These are phyloP conservation scores for Candida smagusa DNA, from an alignment of 1,139 yeast species.

Conservation along the genomic window DNA sequence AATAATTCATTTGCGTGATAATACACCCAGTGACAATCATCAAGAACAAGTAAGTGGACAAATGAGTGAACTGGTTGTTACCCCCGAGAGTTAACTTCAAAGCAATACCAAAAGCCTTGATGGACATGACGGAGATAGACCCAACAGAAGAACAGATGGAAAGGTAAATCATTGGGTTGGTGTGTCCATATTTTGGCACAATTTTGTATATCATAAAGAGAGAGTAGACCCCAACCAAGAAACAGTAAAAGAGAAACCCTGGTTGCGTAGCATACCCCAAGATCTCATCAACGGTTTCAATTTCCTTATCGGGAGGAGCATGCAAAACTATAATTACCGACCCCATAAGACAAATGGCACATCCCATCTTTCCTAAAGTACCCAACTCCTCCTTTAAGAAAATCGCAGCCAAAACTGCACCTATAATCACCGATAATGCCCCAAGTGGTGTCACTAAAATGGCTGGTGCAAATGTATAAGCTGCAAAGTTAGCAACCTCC, in stretches of 20 bases:
- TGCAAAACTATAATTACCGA: conserved; percentile 87
- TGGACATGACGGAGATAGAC: conserved; percentile 86
- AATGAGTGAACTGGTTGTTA: conserved; percentile 84
- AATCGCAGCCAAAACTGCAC: conserved; percentile 84
- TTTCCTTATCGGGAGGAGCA: conserved; percentile 92
- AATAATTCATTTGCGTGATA: conserved; percentile 87
- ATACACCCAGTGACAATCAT: conserved; percentile 79
- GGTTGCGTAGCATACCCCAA: conserved; percentile 78
- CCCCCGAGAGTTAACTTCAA: conserved; percentile 81
- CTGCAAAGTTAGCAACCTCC: conserved; percentile 90
- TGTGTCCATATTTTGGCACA: conserved; percentile 77
- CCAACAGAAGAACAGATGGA: conserved; percentile 91
- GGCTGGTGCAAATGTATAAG: conserved; percentile 94
- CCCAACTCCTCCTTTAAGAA: conserved; percentile 87
- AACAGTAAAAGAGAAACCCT: conserved; percentile 68
- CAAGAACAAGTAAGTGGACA: conserved; percentile 80
- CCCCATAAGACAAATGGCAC: conserved; percentile 87
- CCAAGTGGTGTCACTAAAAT: conserved; percentile 90
- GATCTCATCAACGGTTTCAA: conserved; percentile 85
- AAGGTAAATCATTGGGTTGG: conserved; percentile 85
- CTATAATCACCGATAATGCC: conserved; percentile 85
- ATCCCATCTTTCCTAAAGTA: conserved; percentile 87
- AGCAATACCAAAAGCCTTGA: conserved; percentile 92
- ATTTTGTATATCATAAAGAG: conserved; percentile 78
- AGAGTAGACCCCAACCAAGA: conserved; percentile 62